Conservation (phyloP, 2,329 filamentous ascomycete genomes). For the Verticillium nonalfalfae region DNA sequence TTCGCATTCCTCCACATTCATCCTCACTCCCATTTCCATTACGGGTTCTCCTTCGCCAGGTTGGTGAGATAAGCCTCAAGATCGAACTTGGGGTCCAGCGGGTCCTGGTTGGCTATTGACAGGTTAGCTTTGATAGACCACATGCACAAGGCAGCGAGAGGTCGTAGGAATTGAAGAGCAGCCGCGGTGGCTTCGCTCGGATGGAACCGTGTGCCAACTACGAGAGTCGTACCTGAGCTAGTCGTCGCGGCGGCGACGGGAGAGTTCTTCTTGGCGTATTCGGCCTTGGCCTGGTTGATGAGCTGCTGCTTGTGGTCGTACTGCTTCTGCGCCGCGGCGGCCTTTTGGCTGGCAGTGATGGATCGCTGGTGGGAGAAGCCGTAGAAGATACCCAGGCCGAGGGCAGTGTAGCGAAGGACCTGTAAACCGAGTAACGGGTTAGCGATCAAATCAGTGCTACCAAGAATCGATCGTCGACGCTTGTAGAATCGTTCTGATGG, state of each 20-base stretch:
- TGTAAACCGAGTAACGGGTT: slow-evolving; percentile 30
- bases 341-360: slow-evolving; percentile 66
- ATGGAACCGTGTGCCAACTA: slow-evolving; percentile 8
- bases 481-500: neutral
- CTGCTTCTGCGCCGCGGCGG: slow-evolving; percentile 67
- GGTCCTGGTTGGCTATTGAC: slow-evolving; percentile 62
- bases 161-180: neutral
- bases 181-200: neutral
- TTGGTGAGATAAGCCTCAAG: slow-evolving; percentile 76
- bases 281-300: slow-evolving; percentile 88
- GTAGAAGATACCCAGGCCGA: slow-evolving; percentile 88
- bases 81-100: slow-evolving; percentile 85
- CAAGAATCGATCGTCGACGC: neutral
- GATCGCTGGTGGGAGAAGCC: slow-evolving; percentile 88
- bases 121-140: neutral
- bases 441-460: neutral
- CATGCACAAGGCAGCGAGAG: neutral
- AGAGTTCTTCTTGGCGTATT: slow-evolving; percentile 74
- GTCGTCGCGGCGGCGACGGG: slow-evolving; percentile 25
- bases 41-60: slow-evolving; percentile 48
- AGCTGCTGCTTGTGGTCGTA: slow-evolving; percentile 87
- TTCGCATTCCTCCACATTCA: slow-evolving; percentile 19
- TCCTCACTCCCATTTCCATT: slow-evolving; percentile 17
- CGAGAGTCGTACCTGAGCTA: slow-evolving; percentile 5
- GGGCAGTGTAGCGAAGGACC: slow-evolving; percentile 96